Evolutionary conservation across 352 stramenopile genomes (phyloP), one percentile per base, ranked within the genome.

Genomic region (Pythium folliculosum): DNA sequence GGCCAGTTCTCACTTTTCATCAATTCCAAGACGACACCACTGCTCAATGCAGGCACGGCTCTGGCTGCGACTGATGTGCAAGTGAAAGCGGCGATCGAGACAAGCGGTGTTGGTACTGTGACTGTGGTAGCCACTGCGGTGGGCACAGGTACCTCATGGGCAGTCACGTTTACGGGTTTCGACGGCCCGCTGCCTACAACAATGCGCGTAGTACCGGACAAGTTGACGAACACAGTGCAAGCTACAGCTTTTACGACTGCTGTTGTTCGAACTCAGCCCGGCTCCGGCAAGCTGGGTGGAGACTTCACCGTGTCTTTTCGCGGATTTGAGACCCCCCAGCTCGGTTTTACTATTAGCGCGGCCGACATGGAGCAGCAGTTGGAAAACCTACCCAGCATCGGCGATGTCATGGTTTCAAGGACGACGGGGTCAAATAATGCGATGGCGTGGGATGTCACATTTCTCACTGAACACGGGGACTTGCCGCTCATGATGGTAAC

Each of bases 401-500:
- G 87, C 0, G 62, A 96, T 17, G 91, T 99, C 17, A 54, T 63
- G 3, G 92, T 98, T 0, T 69, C 81, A 14, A 54, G 66, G 12
- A 78, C 76, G 1, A 70, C 83, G 5, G 75, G 78, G 0, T 49
- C 69, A 2, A 79, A 94, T 65, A 96, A 94, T 53, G 78, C 76
- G 0, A 88, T 84, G 74, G 76, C 55, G 1, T 99, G 95, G 95
- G 83, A 86, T 38, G 78, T 99, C 6, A 96, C 87, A 4, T 99
- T 99, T 66, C 56, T 95, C 21, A 98, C 93, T 10, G 90, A 98
- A 56, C 72, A 97, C n/a, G 95, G 96, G 1, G 86, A 99, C 69
- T 66, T 99, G 17, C 95, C 96, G 9, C 67, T 94, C 47, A 92
- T 99, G 78, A 80, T 88, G 60, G 82, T 90, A 19, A 98, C 96